These are phyloP conservation scores for Globisporangium mamillatum DNA, from an alignment of 352 stramenopile species.

Conservation along the genomic window DNA sequence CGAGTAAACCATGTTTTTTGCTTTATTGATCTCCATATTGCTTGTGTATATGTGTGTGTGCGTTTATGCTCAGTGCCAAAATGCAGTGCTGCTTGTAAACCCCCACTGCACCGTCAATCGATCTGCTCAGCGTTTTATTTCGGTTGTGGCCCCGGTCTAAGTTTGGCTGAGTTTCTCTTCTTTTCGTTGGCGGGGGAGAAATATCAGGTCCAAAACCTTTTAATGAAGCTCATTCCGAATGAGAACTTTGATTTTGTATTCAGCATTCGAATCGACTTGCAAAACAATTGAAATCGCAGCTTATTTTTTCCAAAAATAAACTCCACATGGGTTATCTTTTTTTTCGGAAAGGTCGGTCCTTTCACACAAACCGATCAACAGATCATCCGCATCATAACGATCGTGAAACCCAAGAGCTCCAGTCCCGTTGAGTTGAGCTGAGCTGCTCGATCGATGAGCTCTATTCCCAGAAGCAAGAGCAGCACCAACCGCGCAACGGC, in stretches of 20 bases:
- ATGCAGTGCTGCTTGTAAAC: too few relatives aligned
- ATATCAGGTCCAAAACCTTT: not conserved
- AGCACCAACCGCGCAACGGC: constrained; percentile 1
- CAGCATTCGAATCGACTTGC: not conserved
- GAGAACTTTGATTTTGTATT: not conserved
- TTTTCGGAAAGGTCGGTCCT: not conserved
- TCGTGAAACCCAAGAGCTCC: constrained; percentile 10
- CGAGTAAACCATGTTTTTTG: not conserved
- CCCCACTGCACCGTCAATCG: not conserved
- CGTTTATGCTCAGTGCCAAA: too few relatives aligned
- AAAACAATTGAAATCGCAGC: not conserved
- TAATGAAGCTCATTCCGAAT: not conserved
- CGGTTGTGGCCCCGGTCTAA: not conserved
- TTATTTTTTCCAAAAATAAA: not conserved
- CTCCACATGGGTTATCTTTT: not conserved
- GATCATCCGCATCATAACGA: constrained; percentile 2
- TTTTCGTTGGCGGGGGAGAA: not conserved
- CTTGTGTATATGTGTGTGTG: too few relatives aligned
- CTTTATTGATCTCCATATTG: too few relatives aligned
- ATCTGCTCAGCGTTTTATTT: not conserved
- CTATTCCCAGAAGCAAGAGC: not conserved
- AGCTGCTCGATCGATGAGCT: constrained; percentile 7
- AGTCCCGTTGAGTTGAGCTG: not conserved
- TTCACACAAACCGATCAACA: not conserved
- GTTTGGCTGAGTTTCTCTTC: not conserved